Evolutionary conservation across 805 yeast genomes (phyloP), one percentile per base, ranked within the genome.

Genomic region (Wickerhamiella domercqiae): DNA sequence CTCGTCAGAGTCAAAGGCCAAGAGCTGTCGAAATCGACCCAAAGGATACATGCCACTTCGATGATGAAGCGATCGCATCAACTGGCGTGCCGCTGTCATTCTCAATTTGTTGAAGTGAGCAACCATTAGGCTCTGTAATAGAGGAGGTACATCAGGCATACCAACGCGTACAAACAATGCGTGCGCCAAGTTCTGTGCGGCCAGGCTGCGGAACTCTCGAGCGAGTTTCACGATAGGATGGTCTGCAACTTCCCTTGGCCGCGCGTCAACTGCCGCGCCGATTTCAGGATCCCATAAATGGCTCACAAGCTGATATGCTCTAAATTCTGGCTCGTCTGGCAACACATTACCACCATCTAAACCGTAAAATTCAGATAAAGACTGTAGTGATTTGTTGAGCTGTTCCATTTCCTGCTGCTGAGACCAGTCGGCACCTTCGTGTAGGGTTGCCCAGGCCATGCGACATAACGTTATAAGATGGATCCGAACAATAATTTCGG

Each of bases 331-430:
- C 57, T 90, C 97, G 48, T 83, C 81, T 4, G 42, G 71, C 7
- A 76, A 75, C 50, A 80, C 94, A 3, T 19, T 26, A 13, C 13
- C 26, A 9, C 13, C 26, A 39, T 73, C 72, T n/a, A 32, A 16
- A 4, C 38, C 21, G 51, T 90, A 90, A 53, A 84, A 80, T 52
- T 90, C 95, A 2, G 80, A 69, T 25, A 90, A 61, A 0, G 97
- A 80, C 51, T 87, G 94, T 34, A 90, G 56, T 0, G 95, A 80
- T 51, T 90, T 90, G 52, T 81, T 84, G 54, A 90, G 69, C 54
- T 90, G 98, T 55, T 90, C 98, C 14, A 87, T 54, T 59, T 90
- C 98, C 57, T 90, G 98, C 54, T 90, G 98, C 47, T 80, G 80
- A 6, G 94, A 84, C 53, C 76, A 86, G 40, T 83, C 93, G 2